Percentiles rank a stretch among this genome's conserved stretches.
These are phyloP conservation scores for Boletus rubescentipes DNA, from an alignment of 768 basidiomycete genomes.

Conservation along the genomic window DNA sequence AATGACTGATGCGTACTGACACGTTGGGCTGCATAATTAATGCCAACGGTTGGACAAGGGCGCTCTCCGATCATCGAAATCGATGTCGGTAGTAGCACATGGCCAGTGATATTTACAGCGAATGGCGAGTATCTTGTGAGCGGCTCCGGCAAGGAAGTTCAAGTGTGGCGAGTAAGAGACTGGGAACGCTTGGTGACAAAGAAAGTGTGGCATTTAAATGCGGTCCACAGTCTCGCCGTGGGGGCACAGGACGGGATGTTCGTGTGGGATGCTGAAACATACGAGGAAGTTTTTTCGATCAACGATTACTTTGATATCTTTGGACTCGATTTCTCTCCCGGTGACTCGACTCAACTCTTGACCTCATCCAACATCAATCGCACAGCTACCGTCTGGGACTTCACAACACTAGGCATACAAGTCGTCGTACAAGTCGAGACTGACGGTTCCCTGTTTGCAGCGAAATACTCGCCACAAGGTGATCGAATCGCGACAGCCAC, in stretches of 20 bases:
- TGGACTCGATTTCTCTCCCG: background rate
- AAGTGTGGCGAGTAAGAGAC: background rate
- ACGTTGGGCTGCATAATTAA: too few relatives aligned
- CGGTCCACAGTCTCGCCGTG: background rate
- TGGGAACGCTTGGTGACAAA: background rate
- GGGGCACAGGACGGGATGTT: background rate
- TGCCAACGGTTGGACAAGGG: too few relatives aligned
- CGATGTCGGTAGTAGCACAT: background rate
- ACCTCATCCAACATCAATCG: background rate
- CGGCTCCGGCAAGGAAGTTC: background rate
- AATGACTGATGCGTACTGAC: too few relatives aligned
- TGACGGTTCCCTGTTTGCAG: background rate
- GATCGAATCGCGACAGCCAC: constrained; percentile 1
- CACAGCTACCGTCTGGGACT: background rate
- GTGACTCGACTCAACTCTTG: background rate
- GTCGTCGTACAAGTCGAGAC: too few relatives aligned
- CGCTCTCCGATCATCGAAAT: background rate
- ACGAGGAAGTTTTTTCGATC: background rate
- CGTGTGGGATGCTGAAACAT: background rate
- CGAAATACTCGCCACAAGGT: background rate
- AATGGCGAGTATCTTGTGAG: background rate
- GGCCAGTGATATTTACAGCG: background rate
- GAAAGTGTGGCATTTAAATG: too few relatives aligned
- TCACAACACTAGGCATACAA: too few relatives aligned
- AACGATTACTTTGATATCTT: background rate